A percentile compares a stretch with the other conserved stretches of the same genome.
Conservation (phyloP, 2,329 filamentous ascomycete genomes). For the Ustulina deusta region DNA sequence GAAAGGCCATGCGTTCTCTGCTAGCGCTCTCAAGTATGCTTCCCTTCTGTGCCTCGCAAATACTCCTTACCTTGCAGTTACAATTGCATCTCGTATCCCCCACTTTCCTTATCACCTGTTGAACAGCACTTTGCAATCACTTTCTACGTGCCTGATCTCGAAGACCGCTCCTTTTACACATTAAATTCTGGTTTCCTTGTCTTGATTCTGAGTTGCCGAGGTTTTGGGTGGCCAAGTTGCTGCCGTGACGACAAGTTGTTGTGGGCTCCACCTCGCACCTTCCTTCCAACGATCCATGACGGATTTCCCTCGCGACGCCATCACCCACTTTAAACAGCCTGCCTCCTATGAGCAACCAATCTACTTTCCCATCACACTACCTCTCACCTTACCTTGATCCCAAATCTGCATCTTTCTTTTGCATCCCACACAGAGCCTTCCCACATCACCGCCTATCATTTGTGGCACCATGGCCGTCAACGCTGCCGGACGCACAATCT, state of each 20-base stretch:
- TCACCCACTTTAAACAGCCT: not conserved
- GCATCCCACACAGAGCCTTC: not conserved
- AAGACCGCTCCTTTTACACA: no score
- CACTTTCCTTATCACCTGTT: no score
- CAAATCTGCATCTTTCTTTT: not conserved
- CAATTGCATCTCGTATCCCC: not conserved
- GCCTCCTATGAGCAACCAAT: not conserved
- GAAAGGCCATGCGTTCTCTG: conserved; percentile 7
- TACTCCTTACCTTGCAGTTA: not conserved
- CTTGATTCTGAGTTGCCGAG: not conserved
- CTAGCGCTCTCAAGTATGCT: not conserved
- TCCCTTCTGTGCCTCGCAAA: not conserved
- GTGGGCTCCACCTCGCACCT: not conserved
- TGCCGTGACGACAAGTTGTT: not conserved
- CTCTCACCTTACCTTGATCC: not conserved
- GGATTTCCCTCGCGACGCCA: not conserved
- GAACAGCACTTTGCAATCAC: no score
- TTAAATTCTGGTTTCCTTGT: not conserved
- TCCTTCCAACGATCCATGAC: not conserved
- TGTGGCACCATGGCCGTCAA: conserved; percentile 20
- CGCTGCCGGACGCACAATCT: conserved; percentile 39
- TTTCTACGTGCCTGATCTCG: no score
- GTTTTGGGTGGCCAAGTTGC: not conserved
- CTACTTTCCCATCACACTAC: not conserved
- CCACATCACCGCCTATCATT: not conserved